A percentile compares a stretch with the other conserved stretches of the same genome.
Evolutionary conservation across 192 early-diverging fungal genomes (phyloP).

Genomic region (Gaertneriomyces semiglobifer): DNA sequence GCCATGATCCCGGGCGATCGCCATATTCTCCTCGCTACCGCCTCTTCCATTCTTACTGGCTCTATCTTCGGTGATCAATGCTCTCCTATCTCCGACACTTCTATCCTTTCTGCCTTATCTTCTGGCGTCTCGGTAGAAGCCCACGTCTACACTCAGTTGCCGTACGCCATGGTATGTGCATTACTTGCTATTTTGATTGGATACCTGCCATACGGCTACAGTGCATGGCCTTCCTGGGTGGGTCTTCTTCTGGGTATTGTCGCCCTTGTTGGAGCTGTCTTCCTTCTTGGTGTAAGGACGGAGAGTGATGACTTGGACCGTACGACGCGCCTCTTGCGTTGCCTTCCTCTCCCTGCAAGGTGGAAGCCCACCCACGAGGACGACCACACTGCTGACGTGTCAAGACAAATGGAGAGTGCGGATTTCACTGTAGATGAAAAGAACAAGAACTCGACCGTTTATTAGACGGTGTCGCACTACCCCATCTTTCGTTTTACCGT

Average conservation of each 20-base stretch:
- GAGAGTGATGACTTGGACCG: neutral
- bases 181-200: neutral
- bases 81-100: neutral
- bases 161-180: neutral
- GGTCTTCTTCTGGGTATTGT: neutral
- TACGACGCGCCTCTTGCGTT: neutral
- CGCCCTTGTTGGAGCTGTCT: neutral
- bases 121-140: neutral
- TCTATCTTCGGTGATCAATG: constrained; percentile 3
- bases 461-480: no score
- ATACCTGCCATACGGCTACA: neutral
- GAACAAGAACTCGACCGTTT: no score
- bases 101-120: neutral
- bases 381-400: neutral
- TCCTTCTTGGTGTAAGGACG: neutral
- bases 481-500: no score
- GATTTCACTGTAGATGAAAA: no score
- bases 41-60: constrained; percentile 1
- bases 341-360: neutral
- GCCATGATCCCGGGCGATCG: neutral
- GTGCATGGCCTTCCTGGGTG: neutral
- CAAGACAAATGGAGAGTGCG: no score
- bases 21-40: constrained; percentile 1
- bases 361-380: neutral
- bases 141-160: constrained; percentile 3